phyloP scores from a whole-genome alignment of 1,284 basidiomycete genomes.

The Leccinum pachyderme region DNA sequence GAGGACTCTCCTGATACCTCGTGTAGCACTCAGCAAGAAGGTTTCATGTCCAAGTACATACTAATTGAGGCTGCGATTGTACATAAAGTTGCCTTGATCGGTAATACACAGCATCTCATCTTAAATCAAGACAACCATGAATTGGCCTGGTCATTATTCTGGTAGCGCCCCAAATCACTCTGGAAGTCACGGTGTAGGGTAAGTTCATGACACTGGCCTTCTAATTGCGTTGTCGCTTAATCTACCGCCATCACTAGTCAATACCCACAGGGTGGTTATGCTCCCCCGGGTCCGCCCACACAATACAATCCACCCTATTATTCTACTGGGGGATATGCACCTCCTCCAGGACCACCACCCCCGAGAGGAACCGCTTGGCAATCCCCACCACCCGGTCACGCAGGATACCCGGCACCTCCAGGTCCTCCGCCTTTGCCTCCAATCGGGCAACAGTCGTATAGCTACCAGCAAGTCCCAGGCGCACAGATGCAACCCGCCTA shows the following conservation, averaged over 20 bases:
- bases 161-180: neutral
- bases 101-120: neutral
- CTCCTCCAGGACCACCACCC: constrained; percentile 41
- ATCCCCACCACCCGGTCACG: constrained; percentile 33
- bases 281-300: constrained; percentile 18
- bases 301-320: constrained; percentile 33
- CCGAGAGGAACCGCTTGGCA: constrained; percentile 2
- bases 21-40: no score
- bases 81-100: no score
- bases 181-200: constrained; percentile 6
- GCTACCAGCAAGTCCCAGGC: constrained; percentile 56
- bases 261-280: constrained; percentile 33
- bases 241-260: constrained; percentile 26
- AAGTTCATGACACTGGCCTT: constrained; percentile 3
- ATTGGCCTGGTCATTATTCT: constrained; percentile 13
- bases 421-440: constrained; percentile 58
- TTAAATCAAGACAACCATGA: no score
- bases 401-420: constrained; percentile 22
- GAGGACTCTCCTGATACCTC: no score
- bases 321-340: constrained; percentile 36
- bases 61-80: no score
- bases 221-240: neutral
- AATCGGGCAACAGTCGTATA: constrained; percentile 62
- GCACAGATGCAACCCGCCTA: constrained; percentile 53
- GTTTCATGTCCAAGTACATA: no score